Conservation (phyloP, 495 filamentous ascomycete species). For the Tuber magnatum region DNA sequence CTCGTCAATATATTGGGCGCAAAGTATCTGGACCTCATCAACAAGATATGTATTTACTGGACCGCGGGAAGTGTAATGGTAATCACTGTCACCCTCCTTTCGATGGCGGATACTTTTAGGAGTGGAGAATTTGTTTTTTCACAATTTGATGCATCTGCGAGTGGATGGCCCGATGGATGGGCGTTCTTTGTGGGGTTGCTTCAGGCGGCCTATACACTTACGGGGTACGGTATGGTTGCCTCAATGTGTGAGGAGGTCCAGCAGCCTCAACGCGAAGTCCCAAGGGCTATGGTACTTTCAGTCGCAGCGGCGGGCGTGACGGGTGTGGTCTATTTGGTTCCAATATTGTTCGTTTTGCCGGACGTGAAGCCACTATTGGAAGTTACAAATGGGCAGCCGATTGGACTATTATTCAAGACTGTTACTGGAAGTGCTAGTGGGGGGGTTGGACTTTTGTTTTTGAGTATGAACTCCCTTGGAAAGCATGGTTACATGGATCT, state of each 20-base stretch:
- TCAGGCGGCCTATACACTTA: constrained; percentile 53
- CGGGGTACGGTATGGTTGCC: constrained; percentile 57
- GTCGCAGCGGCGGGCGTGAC: constrained; percentile 55
- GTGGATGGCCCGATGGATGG: constrained; percentile 54
- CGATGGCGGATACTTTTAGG: constrained; percentile 51
- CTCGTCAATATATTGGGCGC: constrained; percentile 54
- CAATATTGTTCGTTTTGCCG: constrained; percentile 58
- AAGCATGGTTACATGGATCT: background rate
- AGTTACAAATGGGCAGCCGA: constrained; percentile 54
- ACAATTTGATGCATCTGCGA: constrained; percentile 53
- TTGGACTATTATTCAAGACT: constrained; percentile 50
- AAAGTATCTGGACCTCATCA: constrained; percentile 56
- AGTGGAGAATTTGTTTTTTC: constrained; percentile 55
- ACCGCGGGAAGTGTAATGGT: constrained; percentile 55
- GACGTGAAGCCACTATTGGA: constrained; percentile 47
- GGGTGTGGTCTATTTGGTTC: constrained; percentile 55
- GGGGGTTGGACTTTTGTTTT: constrained; percentile 64
- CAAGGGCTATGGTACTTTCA: constrained; percentile 55
- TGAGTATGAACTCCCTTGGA: constrained; percentile 44
- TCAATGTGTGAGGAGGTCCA: constrained; percentile 53
- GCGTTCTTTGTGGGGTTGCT: constrained; percentile 50
- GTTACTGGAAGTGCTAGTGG: constrained; percentile 56
- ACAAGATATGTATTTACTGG: constrained; percentile 64
- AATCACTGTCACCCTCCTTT: constrained; percentile 53
- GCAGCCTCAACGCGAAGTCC: constrained; percentile 53